Evolutionary conservation across 2,329 filamentous ascomycete genomes (phyloP), one percentile per base, ranked within the genome.

Genomic region (Ophiostoma triangulosporum): DNA sequence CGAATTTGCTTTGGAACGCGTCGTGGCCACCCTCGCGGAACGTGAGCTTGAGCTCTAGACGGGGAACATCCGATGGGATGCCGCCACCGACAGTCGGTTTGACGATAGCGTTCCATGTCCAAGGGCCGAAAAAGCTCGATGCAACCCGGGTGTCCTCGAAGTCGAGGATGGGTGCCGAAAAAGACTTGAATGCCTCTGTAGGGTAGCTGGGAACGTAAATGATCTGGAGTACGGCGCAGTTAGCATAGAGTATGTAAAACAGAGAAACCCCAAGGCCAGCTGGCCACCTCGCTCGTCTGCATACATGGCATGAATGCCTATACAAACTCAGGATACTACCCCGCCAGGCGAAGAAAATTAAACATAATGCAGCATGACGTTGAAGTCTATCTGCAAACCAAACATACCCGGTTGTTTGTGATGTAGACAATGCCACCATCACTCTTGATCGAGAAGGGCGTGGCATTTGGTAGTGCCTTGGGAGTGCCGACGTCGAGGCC

Each of bases 21-120:
- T 86, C 93, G 55, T 90, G 90, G n/a, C 91, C 91, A 43, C 91
- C 91, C 58, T 97, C 90, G 64, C 89, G 90, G 73, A 97, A 97
- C 22, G 84, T 89, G 62, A 96, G 76, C 65, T 86, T 89, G 60
- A 95, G 68, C 62, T 93, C 88, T 43, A 95, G 74, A 27, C 83
- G 80, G 17, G 83, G 77, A 57, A 88, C 76, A 22, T 84, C 74
- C 5, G 83, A 70, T 0, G 90, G 87, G 50, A 96, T 86, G 50
- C 88, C 87, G 35, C 93, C 93, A 33, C 86, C 86, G 1, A 84
- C 72, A 24, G 95, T 87, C 1, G 91, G 88, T 61, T 85, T 84
- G 55, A 94, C 81, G 45, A 84, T 71, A 24, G 86, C 85, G 54
- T 81, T 81, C 90, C 90, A 97, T 59, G 86, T 84, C 73, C 95